phyloP scores from a whole-genome alignment of 306 rosid genomes.

The Mimosa pudica region DNA sequence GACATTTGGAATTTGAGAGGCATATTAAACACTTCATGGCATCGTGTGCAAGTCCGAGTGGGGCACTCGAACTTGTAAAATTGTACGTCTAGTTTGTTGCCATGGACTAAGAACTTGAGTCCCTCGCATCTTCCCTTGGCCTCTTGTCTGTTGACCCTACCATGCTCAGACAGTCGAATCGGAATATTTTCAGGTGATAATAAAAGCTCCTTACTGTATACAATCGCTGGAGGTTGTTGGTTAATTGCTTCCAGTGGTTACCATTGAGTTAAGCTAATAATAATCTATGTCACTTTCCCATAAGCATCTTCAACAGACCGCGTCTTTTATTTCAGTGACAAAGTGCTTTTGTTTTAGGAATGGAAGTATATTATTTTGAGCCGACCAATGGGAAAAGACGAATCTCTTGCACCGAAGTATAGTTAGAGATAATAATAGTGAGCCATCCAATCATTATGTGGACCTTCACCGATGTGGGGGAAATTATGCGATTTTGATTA shows the following conservation, averaged over 20 bases:
- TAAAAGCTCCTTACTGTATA: background rate
- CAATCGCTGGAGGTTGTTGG: background rate
- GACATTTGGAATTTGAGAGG: conserved; percentile 94
- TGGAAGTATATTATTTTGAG: background rate
- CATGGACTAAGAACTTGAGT: background rate
- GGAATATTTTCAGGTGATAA: background rate
- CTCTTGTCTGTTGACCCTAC: background rate
- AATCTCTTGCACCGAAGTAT: background rate
- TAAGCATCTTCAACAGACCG: background rate
- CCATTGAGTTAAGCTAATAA: background rate
- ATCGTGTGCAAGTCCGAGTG: conserved; percentile 70
- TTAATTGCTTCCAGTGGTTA: background rate
- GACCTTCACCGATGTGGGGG: background rate
- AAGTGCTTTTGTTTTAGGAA: background rate
- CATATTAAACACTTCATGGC: conserved; percentile 91
- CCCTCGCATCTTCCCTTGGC: background rate
- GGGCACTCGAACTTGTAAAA: conserved; percentile 70
- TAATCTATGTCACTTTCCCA: background rate
- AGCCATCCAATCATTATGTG: background rate
- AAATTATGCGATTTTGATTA: too few species aligned
- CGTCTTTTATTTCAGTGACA: background rate
- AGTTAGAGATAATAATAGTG: background rate
- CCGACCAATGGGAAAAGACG: background rate
- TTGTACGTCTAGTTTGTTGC: background rate
- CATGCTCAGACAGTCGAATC: background rate